Evolutionary conservation across 495 filamentous ascomycete species (phyloP), one percentile per base, ranked within the genome.

Genomic region (Amorphotheca resinae): DNA sequence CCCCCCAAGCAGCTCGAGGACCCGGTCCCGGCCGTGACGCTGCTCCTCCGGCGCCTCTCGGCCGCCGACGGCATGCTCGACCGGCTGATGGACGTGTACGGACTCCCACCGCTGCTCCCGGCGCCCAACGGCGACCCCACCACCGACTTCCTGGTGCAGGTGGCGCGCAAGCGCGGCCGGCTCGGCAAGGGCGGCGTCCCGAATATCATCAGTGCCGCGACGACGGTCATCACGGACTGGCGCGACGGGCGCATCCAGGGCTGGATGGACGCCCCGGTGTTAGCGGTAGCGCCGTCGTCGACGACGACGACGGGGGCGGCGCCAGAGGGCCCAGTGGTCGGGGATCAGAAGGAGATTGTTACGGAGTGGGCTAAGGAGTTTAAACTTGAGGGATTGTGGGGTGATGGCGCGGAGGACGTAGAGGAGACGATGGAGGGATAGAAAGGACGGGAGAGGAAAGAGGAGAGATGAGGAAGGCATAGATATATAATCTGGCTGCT

Each of bases 301-400:
- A 62, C 60, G 22, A 57, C 62, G 6, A 46, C 42, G 18, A 57
- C 22, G 54, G 60, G 62, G 15, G 58, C 51, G 44, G 18, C 15
- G 32, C 21, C 36, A 5, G 42, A 37, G 9, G 41, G 41, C 28
- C 38, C 35, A 21, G 50, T 51, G 4, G 64, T 67, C 39, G 61
- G 66, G n/a, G 86, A 89, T 55, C 79, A 79, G 56, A 87, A 87
- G 61, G 73, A 81, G 62, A 82, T 98, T 51, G 91, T 96, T 14
- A 82, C 77, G 15, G 79, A 91, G 60, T 95, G 91, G 93, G 85
- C 88, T 3, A 74, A 80, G 59, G 93, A 96, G 64, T 96, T 98
- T 62, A 87, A 88, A 67, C 70, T 98, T 25, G 91, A 95, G 54
- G 91, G 87, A 0, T 59, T 98, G 21, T 50, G 48, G 48, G 48